Percentiles rank a stretch among this genome's conserved stretches.
phyloP scores from a whole-genome alignment of 345 rosid species.

The Boechera stricta region DNA sequence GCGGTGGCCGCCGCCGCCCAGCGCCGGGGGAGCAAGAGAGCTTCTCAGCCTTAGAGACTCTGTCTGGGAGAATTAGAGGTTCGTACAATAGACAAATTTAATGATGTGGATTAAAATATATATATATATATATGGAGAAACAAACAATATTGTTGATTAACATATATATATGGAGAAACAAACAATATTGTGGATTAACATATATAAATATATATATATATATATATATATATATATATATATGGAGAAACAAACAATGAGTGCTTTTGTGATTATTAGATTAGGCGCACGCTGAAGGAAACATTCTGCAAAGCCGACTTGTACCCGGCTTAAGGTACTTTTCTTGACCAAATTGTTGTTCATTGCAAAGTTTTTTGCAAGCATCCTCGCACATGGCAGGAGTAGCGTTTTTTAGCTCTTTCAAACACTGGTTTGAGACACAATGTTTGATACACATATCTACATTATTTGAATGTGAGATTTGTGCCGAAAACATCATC shows the following conservation, averaged over 20 bases:
- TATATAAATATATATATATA: too few relatives aligned
- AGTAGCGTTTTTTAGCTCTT: not conserved
- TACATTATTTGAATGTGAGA: not conserved
- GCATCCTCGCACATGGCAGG: not conserved
- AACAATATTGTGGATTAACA: too few relatives aligned
- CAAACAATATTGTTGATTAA: too few relatives aligned
- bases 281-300: not conserved
- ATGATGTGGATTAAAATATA: too few relatives aligned
- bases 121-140: too few relatives aligned
- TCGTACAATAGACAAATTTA: too few relatives aligned
- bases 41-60: too few relatives aligned
- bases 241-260: not conserved
- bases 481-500: conserved; percentile 9
- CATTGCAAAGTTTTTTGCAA: conserved; percentile 29
- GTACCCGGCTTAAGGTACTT: not conserved
- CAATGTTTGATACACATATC: conserved; percentile 4
- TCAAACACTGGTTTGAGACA: not conserved
- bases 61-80: too few relatives aligned
- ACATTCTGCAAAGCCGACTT: not conserved
- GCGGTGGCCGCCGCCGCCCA: too few relatives aligned
- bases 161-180: too few relatives aligned
- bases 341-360: not conserved
- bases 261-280: not conserved
- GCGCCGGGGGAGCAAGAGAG: too few relatives aligned
- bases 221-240: too few relatives aligned